These are phyloP conservation scores for Chrysoporthe cubensis DNA, from an alignment of 2,329 filamentous ascomycete species.

Conservation along the genomic window DNA sequence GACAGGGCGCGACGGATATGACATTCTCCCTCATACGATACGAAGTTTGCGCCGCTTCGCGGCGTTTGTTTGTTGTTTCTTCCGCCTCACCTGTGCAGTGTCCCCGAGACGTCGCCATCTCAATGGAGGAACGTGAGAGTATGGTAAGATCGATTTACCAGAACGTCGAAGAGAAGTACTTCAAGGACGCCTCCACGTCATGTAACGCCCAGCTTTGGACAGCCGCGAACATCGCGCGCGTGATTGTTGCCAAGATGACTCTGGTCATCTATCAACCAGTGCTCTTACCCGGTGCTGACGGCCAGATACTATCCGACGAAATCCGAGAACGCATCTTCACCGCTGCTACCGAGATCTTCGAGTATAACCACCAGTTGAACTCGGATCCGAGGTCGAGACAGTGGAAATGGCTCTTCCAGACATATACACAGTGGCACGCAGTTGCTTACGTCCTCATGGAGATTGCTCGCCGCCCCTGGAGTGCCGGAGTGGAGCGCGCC, in stretches of 20 bases:
- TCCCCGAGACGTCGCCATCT: slow-evolving; percentile 37
- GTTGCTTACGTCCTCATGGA: slow-evolving; percentile 61
- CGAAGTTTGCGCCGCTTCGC: slow-evolving; percentile 47
- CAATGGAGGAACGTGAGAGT: slow-evolving; percentile 48
- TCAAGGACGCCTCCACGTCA: slow-evolving; percentile 53
- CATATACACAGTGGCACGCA: slow-evolving; percentile 63
- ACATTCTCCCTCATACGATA: slow-evolving; percentile 49
- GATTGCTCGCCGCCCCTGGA: slow-evolving; percentile 49
- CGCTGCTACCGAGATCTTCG: slow-evolving; percentile 57
- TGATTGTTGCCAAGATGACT: slow-evolving; percentile 59
- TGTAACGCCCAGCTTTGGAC: slow-evolving; percentile 54
- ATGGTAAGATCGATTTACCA: slow-evolving; percentile 38
- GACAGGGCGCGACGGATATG: slow-evolving; percentile 58
- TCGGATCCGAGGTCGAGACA: slow-evolving; percentile 51
- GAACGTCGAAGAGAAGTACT: slow-evolving; percentile 57
- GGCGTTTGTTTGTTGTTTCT: slow-evolving; percentile 43
- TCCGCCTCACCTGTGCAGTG: slow-evolving; percentile 39
- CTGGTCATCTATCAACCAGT: slow-evolving; percentile 58
- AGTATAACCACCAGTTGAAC: slow-evolving; percentile 60
- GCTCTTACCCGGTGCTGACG: slow-evolving; percentile 45
- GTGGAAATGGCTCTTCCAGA: slow-evolving; percentile 64
- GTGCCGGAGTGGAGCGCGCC: slow-evolving; percentile 35
- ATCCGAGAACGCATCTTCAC: slow-evolving; percentile 47
- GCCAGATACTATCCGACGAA: slow-evolving; percentile 39
- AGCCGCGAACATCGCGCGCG: slow-evolving; percentile 50